phyloP scores from a whole-genome alignment of 1,284 basidiomycete genomes.

The Rhodotorula sp. region DNA sequence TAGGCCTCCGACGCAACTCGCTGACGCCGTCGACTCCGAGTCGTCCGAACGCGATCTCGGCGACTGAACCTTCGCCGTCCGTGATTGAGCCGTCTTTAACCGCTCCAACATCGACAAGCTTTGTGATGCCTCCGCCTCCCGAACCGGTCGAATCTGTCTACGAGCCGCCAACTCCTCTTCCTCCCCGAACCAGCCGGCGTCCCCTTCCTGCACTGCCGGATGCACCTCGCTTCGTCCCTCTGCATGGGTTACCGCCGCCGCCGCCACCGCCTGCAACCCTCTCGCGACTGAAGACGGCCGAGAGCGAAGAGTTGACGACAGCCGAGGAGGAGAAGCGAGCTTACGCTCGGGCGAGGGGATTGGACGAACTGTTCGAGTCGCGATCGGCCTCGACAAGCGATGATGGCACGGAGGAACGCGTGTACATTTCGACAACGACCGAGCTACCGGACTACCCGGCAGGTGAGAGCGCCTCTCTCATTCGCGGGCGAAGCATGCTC shows the following conservation, averaged over 20 bases:
- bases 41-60: no score
- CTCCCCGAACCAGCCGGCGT: neutral
- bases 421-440: neutral
- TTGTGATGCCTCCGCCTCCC: neutral
- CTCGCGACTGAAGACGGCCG: neutral
- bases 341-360: neutral
- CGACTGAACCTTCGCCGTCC: neutral
- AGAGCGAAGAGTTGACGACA: neutral
- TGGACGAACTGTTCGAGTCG: constrained; percentile 7
- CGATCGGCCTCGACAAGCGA: neutral
- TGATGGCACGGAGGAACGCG: neutral
- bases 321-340: constrained; percentile 11
- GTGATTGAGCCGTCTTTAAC: no score
- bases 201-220: constrained; percentile 6
- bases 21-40: neutral
- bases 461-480: neutral
- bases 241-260: neutral
- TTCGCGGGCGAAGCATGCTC: neutral
- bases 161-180: neutral
- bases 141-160: neutral
- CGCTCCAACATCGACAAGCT: neutral
- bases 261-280: neutral
- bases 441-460: constrained; percentile 1
- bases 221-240: constrained; percentile 8
- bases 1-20: no score